Evolutionary conservation across 2,329 filamentous ascomycete species (phyloP), one percentile per base, ranked within the genome.

Genomic region (Diaporthe citriasiana): DNA sequence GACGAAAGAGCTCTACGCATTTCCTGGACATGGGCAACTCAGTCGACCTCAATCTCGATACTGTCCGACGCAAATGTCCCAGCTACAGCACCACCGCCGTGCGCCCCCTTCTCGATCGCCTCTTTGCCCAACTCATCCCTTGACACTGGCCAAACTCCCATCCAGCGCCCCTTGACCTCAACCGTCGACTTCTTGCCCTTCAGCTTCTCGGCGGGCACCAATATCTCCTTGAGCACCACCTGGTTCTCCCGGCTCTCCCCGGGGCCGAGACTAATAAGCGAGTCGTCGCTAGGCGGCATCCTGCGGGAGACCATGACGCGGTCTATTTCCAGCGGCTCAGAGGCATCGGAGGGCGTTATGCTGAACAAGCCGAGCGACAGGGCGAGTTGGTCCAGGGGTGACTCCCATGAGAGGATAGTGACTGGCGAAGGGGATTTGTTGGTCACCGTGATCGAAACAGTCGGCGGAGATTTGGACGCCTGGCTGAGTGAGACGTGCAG

Each of bases 301-400:
- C 82, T 76, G 17, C 85, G 80, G 45, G 82, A 81, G 57, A 86
- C 77, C 71, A 84, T 79, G 66, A 87, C 78, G 19, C 77, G 80
- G 17, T 82, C 81, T 13, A 86, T 78, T 4, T 84, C 79, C 5
- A 87, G 71, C 6, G 84, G 82, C 30, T 74, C 51, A 7, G 78
- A 77, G 22, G 79, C 79, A 1, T 81, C 82, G 3, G 81, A 79
- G 4, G 82, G 83, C 3, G 80, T 84, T 75, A 87, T 81, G 45
- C 79, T 78, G 6, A 87, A 69, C n/a, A 85, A 78, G 12, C 86
- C 86, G 4, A 87, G 80, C 70, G 83, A 81, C 59, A 86, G 74
- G 0, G 83, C 85, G 22, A 85, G 69, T 0, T 81, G 79, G 76
- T 87, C 86, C n/a, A 87, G 79, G n/a, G 86, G 86, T 0, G 85